Conservation (phyloP, 768 basidiomycete genomes). For the Dioszegia hungarica region DNA sequence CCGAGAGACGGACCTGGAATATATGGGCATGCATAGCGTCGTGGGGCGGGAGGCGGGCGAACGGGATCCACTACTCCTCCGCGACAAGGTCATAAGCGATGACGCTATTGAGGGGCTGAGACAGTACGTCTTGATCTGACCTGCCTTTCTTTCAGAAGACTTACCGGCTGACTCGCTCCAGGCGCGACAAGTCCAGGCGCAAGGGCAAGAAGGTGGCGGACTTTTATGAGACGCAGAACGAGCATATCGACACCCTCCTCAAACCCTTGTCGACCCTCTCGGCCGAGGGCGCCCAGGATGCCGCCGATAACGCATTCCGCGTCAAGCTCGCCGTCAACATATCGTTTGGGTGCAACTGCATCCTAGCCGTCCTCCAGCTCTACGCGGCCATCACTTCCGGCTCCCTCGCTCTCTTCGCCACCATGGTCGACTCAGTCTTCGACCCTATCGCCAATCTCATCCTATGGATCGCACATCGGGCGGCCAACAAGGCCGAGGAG, state of each 20-base stretch:
- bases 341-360: constrained; percentile 71
- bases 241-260: constrained; percentile 73
- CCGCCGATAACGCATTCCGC: constrained; percentile 65
- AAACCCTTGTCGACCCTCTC: constrained; percentile 89
- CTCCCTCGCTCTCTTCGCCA: constrained; percentile 82
- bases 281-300: constrained; percentile 68
- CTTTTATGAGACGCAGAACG: constrained; percentile 48
- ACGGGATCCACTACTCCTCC: constrained; percentile 40
- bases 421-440: constrained; percentile 69
- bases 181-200: constrained; percentile 20
- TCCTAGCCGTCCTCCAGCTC: constrained; percentile 57
- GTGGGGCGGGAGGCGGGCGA: constrained; percentile 42
- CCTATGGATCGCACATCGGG: constrained; percentile 66
- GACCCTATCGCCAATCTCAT: constrained; percentile 51
- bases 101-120: constrained; percentile 35
- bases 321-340: constrained; percentile 83
- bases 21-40: constrained; percentile 30
- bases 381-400: constrained; percentile 83
- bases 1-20: constrained; percentile 26
- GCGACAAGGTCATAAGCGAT: constrained; percentile 38
- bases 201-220: constrained; percentile 43
- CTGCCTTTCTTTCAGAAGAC: not conserved
- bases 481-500: constrained; percentile 64
- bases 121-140: constrained; percentile 30
- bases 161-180: not conserved